A percentile compares a stretch with the other conserved stretches of the same genome.
Conservation (phyloP, 2,329 filamentous ascomycete species). For the Cadophora sp. region DNA sequence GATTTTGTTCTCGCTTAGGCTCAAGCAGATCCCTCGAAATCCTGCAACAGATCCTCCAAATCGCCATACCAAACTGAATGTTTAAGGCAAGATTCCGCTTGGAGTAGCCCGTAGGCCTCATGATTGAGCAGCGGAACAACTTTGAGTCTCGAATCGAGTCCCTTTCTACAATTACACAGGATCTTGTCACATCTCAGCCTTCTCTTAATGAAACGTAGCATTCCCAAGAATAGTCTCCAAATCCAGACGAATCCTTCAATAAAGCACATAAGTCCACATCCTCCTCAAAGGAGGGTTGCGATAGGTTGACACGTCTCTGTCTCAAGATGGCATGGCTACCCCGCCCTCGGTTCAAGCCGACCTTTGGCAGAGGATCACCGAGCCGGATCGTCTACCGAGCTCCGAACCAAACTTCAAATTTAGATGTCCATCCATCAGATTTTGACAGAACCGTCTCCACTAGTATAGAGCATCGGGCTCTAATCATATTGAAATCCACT, state of each 20-base stretch:
- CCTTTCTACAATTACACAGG: no score
- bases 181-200: no score
- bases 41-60: no score
- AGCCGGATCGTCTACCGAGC: not conserved
- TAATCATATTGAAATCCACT: not conserved
- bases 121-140: no score
- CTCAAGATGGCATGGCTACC: not conserved
- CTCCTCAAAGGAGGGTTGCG: not conserved
- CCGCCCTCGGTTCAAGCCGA: conserved; percentile 10
- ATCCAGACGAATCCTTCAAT: not conserved
- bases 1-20: no score
- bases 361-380: conserved; percentile 5
- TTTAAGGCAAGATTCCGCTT: no score
- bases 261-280: not conserved
- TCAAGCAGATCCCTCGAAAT: no score
- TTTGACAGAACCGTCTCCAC: not conserved
- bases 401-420: not conserved
- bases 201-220: no score
- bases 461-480: not conserved
- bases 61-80: no score
- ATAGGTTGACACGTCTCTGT: not conserved
- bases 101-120: no score
- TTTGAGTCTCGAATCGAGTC: no score
- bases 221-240: no score
- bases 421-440: conserved; percentile 1